These are phyloP conservation scores for Tolypocladium sp. DNA, from an alignment of 2,329 filamentous ascomycete species.

Conservation along the genomic window DNA sequence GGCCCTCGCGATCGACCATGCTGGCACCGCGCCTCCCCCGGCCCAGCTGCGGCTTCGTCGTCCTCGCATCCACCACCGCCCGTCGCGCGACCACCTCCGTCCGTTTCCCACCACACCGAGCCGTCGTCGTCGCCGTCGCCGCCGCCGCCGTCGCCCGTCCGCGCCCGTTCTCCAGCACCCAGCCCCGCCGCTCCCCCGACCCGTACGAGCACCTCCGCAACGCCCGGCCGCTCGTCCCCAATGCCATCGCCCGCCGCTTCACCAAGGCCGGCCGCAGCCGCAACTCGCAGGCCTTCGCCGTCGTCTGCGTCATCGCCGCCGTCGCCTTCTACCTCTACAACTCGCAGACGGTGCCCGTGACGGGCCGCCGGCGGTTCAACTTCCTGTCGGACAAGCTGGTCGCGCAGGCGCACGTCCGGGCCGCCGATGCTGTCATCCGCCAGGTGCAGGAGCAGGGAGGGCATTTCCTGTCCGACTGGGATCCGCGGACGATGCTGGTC, in stretches of 20 bases:
- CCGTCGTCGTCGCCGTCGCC: background rate
- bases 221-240: slow-evolving; percentile 22
- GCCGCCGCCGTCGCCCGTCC: background rate
- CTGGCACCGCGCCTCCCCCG: background rate
- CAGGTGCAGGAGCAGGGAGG: slow-evolving; percentile 42
- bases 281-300: slow-evolving; percentile 25
- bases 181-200: slow-evolving; percentile 9
- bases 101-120: background rate
- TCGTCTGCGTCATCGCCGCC: slow-evolving; percentile 32
- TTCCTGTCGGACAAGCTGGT: slow-evolving; percentile 48
- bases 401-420: slow-evolving; percentile 24
- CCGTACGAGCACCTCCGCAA: slow-evolving; percentile 16
- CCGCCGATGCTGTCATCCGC: slow-evolving; percentile 34
- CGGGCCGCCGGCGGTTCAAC: slow-evolving; percentile 66
- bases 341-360: slow-evolving; percentile 64
- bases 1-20: background rate
- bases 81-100: background rate
- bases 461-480: slow-evolving; percentile 48
- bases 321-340: slow-evolving; percentile 56
- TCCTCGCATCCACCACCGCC: background rate
- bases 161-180: slow-evolving; percentile 14
- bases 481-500: slow-evolving; percentile 48
- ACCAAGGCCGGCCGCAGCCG: slow-evolving; percentile 16
- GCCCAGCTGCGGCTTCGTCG: background rate
- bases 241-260: slow-evolving; percentile 15